Evolutionary conservation across 352 stramenopile species (phyloP).

Genomic region (Globisporangium recalcitrans): DNA sequence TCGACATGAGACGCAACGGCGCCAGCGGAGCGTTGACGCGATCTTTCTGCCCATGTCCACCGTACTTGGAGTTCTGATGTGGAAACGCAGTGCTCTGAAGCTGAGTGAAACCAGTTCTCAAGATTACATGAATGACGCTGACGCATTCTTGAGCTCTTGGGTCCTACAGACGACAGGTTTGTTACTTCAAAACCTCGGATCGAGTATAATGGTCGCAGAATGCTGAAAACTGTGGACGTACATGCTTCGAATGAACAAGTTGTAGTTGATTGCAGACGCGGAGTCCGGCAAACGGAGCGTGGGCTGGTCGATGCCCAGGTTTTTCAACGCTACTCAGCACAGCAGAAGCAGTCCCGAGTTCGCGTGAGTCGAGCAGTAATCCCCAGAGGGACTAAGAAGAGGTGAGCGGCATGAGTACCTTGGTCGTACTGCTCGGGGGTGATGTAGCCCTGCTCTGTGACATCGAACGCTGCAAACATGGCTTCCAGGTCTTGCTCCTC

Average conservation of each 20-base stretch:
- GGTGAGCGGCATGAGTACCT: conserved; percentile 21
- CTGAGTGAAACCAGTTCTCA: not conserved
- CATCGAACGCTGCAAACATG: conserved; percentile 73
- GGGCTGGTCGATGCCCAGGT: conserved; percentile 58
- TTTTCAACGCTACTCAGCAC: conserved; percentile 35
- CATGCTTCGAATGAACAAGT: conserved; percentile 66
- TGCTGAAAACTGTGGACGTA: conserved; percentile 17
- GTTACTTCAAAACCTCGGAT: not conserved
- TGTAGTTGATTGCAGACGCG: conserved; percentile 47
- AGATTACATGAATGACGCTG: conserved; percentile 52
- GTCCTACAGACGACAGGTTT: conserved; percentile 23
- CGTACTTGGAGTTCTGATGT: conserved; percentile 46
- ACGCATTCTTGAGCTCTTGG: conserved; percentile 68
- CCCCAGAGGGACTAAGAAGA: not conserved
- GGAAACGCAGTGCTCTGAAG: not conserved
- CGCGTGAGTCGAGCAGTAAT: not conserved
- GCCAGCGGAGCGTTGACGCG: conserved; percentile 39
- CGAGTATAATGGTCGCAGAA: not conserved
- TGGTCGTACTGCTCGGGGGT: conserved; percentile 60
- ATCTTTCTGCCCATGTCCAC: conserved; percentile 49
- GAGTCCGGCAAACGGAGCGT: conserved; percentile 62
- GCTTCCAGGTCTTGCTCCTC: conserved; percentile 63
- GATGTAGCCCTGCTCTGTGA: conserved; percentile 63
- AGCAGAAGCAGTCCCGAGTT: not conserved
- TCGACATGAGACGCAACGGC: conserved; percentile 65